phyloP scores from a whole-genome alignment of 169 alveolate species.

The Cryptosporidium bovis region DNA sequence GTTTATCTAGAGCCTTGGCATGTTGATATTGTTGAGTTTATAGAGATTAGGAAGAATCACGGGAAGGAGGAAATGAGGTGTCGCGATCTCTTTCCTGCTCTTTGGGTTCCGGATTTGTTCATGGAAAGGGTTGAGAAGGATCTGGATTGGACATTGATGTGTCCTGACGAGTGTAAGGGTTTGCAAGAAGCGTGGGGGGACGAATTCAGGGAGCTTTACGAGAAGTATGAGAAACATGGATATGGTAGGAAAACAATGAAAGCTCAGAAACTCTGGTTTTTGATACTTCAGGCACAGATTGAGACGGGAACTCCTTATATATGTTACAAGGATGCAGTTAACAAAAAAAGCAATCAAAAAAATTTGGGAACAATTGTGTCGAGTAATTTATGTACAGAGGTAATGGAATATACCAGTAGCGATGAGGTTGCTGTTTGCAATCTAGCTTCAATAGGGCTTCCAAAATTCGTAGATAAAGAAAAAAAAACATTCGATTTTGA shows the following conservation, averaged over 20 bases:
- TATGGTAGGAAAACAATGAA: constrained; percentile 94
- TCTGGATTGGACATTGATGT: constrained; percentile 96
- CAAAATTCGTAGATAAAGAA: constrained; percentile 82
- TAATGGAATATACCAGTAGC: constrained; percentile 95
- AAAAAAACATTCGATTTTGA: constrained; percentile 83
- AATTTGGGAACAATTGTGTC: constrained; percentile 97
- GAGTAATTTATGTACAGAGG: constrained; percentile 96
- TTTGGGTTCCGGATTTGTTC: constrained; percentile 99
- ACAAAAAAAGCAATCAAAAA: constrained; percentile 95
- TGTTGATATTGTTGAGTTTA: constrained; percentile 95
- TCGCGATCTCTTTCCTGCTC: constrained; percentile 97
- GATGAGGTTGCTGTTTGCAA: constrained; percentile 99
- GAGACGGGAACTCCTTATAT: constrained; percentile 99
- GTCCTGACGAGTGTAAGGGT: constrained; percentile 99
- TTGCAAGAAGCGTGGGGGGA: constrained; percentile 94
- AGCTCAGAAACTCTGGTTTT: constrained; percentile 97
- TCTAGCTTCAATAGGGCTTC: constrained; percentile 95
- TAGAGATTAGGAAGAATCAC: constrained; percentile 94
- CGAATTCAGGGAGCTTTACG: constrained; percentile 93
- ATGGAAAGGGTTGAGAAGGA: constrained; percentile 97
- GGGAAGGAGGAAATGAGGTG: constrained; percentile 98
- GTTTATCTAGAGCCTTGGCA: constrained; percentile 99
- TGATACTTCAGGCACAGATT: constrained; percentile 94
- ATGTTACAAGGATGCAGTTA: constrained; percentile 96
- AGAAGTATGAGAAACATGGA: constrained; percentile 84